Evolutionary conservation across 345 rosid genomes (phyloP).

Genomic region (Firmiana major): DNA sequence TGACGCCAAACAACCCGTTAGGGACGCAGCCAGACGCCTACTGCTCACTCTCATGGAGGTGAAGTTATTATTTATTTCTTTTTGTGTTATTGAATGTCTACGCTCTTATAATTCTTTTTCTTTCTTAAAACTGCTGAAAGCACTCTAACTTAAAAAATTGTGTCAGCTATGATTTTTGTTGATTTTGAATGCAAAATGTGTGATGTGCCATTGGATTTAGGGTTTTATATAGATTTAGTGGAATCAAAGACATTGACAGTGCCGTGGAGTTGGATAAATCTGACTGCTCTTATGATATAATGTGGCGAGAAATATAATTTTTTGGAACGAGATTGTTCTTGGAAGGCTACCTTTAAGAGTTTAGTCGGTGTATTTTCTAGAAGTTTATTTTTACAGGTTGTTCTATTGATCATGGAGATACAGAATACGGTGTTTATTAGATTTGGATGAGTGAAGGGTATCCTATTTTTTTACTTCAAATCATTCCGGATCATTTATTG

Average conservation of each 20-base stretch:
- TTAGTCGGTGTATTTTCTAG: neutral
- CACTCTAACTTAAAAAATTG: neutral
- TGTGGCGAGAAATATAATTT: neutral
- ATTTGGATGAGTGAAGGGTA: neutral
- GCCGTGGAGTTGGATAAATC: neutral
- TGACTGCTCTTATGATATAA: neutral
- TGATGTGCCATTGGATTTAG: neutral
- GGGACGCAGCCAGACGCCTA: slow-evolving; percentile 93
- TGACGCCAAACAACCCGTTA: slow-evolving; percentile 86
- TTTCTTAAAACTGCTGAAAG: neutral
- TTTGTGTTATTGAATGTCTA: neutral
- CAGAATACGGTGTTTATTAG: neutral
- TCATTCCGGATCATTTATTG: neutral
- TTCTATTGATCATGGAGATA: neutral
- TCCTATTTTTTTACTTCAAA: neutral
- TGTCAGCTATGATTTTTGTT: neutral
- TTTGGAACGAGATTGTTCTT: neutral
- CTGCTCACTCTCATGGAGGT: slow-evolving; percentile 99
- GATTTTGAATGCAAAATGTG: neutral
- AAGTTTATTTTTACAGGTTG: neutral
- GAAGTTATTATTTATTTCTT: neutral
- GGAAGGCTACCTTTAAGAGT: neutral
- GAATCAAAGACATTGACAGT: neutral
- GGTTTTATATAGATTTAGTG: neutral
- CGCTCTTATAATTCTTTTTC: neutral